Evolutionary conservation across 75 land plant species (phyloP), one percentile per base, ranked within the genome.

Genomic region (Isoetes taiwanensis): DNA sequence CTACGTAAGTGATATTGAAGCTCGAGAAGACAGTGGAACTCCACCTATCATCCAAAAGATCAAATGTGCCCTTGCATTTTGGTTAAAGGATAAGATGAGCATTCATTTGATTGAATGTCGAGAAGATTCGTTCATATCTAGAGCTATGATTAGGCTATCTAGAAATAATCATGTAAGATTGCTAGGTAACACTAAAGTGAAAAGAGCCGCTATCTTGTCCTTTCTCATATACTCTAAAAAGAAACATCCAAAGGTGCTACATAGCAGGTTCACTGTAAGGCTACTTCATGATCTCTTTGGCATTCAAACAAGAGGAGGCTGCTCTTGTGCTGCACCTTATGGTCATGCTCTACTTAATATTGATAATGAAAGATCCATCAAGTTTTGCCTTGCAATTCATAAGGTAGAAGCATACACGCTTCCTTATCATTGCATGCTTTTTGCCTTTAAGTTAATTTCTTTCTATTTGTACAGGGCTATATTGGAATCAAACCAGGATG

Each of bases 381-480:
- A 14, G 23, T 30, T 70, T 23, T 46, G 84, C 23, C 33, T 48
- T 3, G 39, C 41, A 6, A 59, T 83, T 1, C 34, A 64, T 42
- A 61, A 65, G 75, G 82, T 83, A 34, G 16, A 19, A n/a, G 9
- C 6, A 43, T 43, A 43, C 50, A 43, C 23, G 50, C 3, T 43
- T 37, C 14, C 12, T 37, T 37, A 37, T 10, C 9, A 14, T 9
- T 37, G 14, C 39, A 10, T 37, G 12, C 9, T 37, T 37, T 14
- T 37, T 37, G 12, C 14, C 14, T 37, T n/a, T n/a, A n/a, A n/a
- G n/a, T n/a, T n/a, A n/a, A n/a, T n/a, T n/a, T n/a, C n/a, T n/a
- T n/a, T n/a, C n/a, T n/a, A n/a, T n/a, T n/a, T n/a, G n/a, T n/a
- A 3, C 64, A 85, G 84, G 90, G 90, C 3, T 81, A 78, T 29